Evolutionary conservation across 768 basidiomycete genomes (phyloP), one percentile per base, ranked within the genome.

Genomic region (Clathrus columnatus): DNA sequence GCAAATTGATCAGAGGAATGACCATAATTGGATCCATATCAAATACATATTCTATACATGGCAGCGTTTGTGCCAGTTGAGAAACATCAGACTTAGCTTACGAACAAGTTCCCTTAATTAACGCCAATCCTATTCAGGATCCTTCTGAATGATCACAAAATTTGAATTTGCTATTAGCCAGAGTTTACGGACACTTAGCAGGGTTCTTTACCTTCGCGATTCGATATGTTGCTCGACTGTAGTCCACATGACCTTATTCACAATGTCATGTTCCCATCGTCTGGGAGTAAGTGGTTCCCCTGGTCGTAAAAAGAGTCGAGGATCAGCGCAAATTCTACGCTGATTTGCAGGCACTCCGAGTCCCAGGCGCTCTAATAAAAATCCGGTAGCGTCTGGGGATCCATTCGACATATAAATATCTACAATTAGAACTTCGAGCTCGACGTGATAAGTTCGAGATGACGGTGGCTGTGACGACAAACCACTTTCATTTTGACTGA

Each of bases 361-460:
- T n/a, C 54, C 54, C 20, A 55, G 27, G 4, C 54, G 27, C 36
- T 55, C 45, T 45, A 55, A 30, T 7, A 55, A 43, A 30, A 48
- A 55, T 47, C 46, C 48, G 16, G 42, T 48, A n/a, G 42, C 44
- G 30, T 55, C 54, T 17, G 45, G 44, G 16, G 28, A 48, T 8
- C 54, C 54, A 21, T 55, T 48, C 29, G 54, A 55, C 14, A 55
- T 27, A 21, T 55, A 55, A 17, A 55, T 29, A 17, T 55, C 46
- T 7, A 55, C 30, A 29, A 55, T 55, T 3, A 55, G 46, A 18
- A 55, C 46, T 27, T 47, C 24, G 17, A 46, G 54, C 2, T 48
- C 44, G 16, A 55, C 54, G 16, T 44, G 54, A 21, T 26, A 29
- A 28, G 29, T 46, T 20, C 46, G 43, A 41, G n/a, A 3, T 2